These are phyloP conservation scores for Xylaria sp. DNA, from an alignment of 2,329 filamentous ascomycete genomes.

Conservation along the genomic window DNA sequence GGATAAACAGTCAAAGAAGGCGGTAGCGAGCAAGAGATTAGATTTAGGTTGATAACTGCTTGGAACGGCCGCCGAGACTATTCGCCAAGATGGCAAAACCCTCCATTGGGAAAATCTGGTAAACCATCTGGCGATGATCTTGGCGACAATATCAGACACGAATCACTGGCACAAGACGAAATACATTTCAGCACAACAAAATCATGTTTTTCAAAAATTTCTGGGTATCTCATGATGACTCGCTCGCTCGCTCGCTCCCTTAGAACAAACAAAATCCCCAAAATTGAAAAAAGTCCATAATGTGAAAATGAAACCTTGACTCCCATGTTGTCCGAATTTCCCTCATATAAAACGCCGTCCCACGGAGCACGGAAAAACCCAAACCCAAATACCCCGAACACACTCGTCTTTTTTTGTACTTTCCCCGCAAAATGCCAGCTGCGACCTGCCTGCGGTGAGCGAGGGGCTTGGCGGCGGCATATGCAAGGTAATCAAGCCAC, in stretches of 20 bases:
- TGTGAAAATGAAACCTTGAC: neutral
- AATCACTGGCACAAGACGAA: neutral
- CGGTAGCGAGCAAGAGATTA: neutral
- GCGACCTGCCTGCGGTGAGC: too few relatives aligned
- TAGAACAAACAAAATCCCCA: neutral
- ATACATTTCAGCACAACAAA: neutral
- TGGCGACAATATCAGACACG: neutral
- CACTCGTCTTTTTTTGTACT: too few relatives aligned
- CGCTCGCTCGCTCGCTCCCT: neutral
- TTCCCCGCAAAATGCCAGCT: too few relatives aligned
- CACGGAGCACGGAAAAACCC: too few relatives aligned
- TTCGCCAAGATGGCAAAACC: slow-evolving; percentile 6
- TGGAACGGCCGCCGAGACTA: slow-evolving; percentile 6
- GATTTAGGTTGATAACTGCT: neutral
- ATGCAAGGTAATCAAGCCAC: slow-evolving; percentile 20
- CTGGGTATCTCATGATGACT: slow-evolving; percentile 32
- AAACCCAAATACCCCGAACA: too few relatives aligned
- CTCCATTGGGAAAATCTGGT: slow-evolving; percentile 7
- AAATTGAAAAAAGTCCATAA: neutral
- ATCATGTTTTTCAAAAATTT: slow-evolving; percentile 22
- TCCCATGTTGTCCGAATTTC: neutral
- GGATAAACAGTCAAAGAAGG: slow-evolving; percentile 1
- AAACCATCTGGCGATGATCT: neutral
- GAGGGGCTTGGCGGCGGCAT: neutral
- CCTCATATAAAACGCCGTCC: too few relatives aligned